Evolutionary conservation across 495 filamentous ascomycete species (phyloP).

Genomic region (Lasiosphaeris hirsuta): DNA sequence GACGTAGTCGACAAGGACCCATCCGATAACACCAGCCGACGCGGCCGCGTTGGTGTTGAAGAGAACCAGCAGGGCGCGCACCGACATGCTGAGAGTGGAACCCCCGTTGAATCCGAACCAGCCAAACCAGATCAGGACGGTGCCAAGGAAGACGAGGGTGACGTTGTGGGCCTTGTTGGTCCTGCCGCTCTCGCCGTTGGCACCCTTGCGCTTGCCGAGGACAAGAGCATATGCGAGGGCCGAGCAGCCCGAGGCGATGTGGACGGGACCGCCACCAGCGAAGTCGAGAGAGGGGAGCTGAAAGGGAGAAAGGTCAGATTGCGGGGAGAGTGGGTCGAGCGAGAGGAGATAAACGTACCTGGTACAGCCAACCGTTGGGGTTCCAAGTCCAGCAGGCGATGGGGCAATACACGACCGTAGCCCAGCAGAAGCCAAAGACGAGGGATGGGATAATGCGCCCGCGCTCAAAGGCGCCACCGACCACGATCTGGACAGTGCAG

Average conservation of each 20-base stretch:
- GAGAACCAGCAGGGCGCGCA: constrained; percentile 7
- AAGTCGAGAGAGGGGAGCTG: constrained; percentile 74
- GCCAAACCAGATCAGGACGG: constrained; percentile 93
- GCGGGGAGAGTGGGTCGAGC: neutral
- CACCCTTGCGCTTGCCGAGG: constrained; percentile 5
- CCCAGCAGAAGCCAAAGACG: constrained; percentile 86
- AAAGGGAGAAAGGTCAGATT: neutral
- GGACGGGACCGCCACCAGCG: constrained; percentile 82
- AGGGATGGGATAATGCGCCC: constrained; percentile 79
- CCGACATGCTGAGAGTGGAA: constrained; percentile 11
- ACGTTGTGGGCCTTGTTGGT: constrained; percentile 86
- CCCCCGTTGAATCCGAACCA: constrained; percentile 97
- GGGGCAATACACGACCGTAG: constrained; percentile 77
- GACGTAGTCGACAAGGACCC: constrained; percentile 86
- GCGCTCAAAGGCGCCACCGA: constrained; percentile 51
- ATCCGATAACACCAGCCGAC: constrained; percentile 51
- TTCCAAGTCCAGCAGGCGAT: constrained; percentile 96
- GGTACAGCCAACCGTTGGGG: constrained; percentile 69
- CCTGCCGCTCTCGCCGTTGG: constrained; percentile 53
- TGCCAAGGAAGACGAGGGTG: constrained; percentile 88
- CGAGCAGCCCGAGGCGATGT: constrained; percentile 77
- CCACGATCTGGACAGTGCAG: constrained; percentile 26
- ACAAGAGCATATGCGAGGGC: constrained; percentile 68
- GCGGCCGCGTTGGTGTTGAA: constrained; percentile 15
- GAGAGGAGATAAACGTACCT: constrained; percentile 11